A percentile compares a stretch with the other conserved stretches of the same genome.
Conservation (phyloP, 2,329 filamentous ascomycete genomes). For the Colletotrichum sojae region DNA sequence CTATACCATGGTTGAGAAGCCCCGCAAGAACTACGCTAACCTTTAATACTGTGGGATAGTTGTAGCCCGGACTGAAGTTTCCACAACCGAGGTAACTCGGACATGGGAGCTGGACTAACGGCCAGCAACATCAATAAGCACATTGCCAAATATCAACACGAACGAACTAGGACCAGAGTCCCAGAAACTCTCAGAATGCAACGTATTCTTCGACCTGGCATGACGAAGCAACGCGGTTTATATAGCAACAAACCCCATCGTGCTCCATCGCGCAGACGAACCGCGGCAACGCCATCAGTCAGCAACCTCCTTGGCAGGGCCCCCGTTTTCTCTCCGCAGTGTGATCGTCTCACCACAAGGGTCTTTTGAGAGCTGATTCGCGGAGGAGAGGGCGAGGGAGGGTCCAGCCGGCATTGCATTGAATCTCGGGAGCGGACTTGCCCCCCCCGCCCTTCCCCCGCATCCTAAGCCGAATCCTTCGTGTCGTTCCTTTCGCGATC, state of each 20-base stretch:
- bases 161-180: neutral
- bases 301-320: slow-evolving; percentile 24
- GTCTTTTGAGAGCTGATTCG: neutral
- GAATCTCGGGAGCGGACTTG: neutral
- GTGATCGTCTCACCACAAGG: neutral
- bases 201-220: neutral
- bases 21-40: no score
- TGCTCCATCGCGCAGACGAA: neutral
- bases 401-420: neutral
- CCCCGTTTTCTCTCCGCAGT: slow-evolving; percentile 16
- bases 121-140: no score
- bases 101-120: no score
- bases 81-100: no score
- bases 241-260: neutral
- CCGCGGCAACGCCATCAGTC: slow-evolving; percentile 2
- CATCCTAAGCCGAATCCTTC: neutral
- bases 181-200: neutral
- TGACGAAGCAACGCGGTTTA: neutral
- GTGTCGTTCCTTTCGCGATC: slow-evolving; percentile 4
- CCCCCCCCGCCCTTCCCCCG: neutral
- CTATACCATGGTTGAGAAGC: no score
- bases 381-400: no score
- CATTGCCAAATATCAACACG: no score
- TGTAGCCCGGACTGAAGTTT: no score
- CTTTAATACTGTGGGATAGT: no score